Percentiles rank a stretch among this genome's conserved stretches.
These are phyloP conservation scores for Medicago lupulina DNA, from an alignment of 306 rosid genomes.

Conservation along the genomic window DNA sequence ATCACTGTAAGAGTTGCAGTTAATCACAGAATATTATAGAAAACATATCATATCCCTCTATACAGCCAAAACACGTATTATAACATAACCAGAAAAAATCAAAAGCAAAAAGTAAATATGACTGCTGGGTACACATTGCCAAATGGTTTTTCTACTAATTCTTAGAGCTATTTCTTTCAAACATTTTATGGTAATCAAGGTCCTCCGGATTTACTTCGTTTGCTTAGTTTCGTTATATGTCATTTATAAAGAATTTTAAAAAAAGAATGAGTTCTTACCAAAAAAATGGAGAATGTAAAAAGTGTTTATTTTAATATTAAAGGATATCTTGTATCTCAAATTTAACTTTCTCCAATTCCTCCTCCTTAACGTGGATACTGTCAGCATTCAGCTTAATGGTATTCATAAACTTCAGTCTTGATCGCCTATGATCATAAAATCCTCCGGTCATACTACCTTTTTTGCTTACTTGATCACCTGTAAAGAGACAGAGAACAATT, in stretches of 20 bases:
- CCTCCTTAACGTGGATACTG: slow-evolving; percentile 60
- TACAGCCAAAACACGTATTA: background rate
- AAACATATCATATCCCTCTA: background rate
- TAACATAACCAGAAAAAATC: slow-evolving; percentile 1
- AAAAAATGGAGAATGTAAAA: background rate
- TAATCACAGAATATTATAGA: background rate
- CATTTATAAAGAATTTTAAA: background rate
- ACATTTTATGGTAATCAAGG: slow-evolving; percentile 39
- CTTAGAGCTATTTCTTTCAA: background rate
- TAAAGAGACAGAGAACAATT: slow-evolving; percentile 31
- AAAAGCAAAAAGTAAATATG: background rate
- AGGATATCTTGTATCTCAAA: slow-evolving; percentile 88
- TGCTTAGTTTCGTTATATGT: slow-evolving; percentile 14
- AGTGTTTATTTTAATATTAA: slow-evolving; percentile 31
- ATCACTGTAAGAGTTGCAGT: background rate
- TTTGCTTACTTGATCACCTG: slow-evolving; percentile 99
- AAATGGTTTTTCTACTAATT: background rate
- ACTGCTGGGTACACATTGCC: background rate
- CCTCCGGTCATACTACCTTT: slow-evolving; percentile 99
- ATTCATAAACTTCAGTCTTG: slow-evolving; percentile 88
- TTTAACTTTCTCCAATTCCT: slow-evolving; percentile 72
- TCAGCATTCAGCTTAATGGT: slow-evolving; percentile 61
- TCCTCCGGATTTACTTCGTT: slow-evolving; percentile 16
- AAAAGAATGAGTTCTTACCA: background rate
- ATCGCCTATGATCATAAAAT: slow-evolving; percentile 92